Evolutionary conservation across 768 basidiomycete genomes (phyloP).

Genomic region (Porpolomopsis calyptriformis): DNA sequence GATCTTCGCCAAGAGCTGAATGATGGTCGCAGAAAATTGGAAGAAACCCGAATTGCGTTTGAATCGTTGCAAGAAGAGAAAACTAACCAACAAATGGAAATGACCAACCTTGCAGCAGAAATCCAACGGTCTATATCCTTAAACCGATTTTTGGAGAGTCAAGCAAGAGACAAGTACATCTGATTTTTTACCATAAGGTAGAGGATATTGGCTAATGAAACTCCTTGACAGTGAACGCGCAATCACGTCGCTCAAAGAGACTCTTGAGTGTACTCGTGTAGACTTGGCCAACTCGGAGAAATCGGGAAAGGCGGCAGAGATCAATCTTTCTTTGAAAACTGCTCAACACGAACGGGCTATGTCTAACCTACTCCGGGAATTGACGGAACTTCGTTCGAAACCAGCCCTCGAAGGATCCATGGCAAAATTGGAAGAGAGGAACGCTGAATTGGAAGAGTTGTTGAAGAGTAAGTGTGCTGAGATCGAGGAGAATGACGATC

Average conservation of each 20-base stretch:
- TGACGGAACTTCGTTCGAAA: conserved; percentile 39
- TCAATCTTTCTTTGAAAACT: conserved; percentile 51
- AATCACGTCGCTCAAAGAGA: conserved; percentile 26
- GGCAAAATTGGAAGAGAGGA: conserved; percentile 55
- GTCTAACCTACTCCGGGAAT: conserved; percentile 45
- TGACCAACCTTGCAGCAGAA: conserved; percentile 53
- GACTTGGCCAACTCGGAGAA: conserved; percentile 47
- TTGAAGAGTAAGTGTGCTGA: conserved; percentile 59
- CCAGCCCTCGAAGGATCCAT: conserved; percentile 47
- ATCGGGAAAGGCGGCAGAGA: conserved; percentile 48
- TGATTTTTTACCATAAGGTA: neutral
- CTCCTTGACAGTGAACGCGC: conserved; percentile 37
- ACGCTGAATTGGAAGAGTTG: conserved; percentile 66
- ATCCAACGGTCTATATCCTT: conserved; percentile 53
- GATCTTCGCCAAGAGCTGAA: conserved; percentile 28
- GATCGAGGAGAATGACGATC: conserved; percentile 80
- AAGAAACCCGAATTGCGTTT: conserved; percentile 27
- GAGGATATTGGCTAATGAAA: neutral
- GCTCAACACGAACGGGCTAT: conserved; percentile 61
- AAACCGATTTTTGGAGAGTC: conserved; percentile 50
- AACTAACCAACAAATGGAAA: conserved; percentile 38
- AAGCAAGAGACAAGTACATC: conserved; percentile 50
- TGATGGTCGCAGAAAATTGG: conserved; percentile 29
- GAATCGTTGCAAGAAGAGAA: conserved; percentile 40
- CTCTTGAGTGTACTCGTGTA: conserved; percentile 31